These are phyloP conservation scores for Setaria viridis DNA, from an alignment of 202 grass and related monocot species.

Conservation along the genomic window DNA sequence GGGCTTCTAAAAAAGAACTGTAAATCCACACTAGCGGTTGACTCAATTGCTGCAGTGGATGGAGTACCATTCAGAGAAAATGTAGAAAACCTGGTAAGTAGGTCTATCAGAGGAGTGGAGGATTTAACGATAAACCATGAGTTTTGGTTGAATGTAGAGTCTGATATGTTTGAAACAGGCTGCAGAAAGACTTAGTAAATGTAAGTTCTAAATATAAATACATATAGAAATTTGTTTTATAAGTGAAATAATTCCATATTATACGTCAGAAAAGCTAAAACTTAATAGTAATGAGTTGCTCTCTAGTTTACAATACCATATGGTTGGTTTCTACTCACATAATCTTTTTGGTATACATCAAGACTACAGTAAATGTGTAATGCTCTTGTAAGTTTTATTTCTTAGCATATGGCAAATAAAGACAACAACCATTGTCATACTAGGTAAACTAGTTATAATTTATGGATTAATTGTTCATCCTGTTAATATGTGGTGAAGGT, in stretches of 20 bases:
- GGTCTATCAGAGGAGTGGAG: conserved; percentile 24
- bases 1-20: conserved; percentile 96
- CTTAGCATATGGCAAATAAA: conserved; percentile 20
- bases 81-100: conserved; percentile 78
- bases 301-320: conserved; percentile 21
- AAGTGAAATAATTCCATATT: conserved; percentile 16
- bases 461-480: conserved; percentile 1
- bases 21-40: conserved; percentile 73
- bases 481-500: conserved; percentile 5
- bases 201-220: conserved; percentile 10
- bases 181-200: conserved; percentile 30
- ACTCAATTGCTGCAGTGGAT: conserved; percentile 72
- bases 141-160: conserved; percentile 1
- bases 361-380: not conserved
- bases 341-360: not conserved
- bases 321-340: not conserved
- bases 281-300: conserved; percentile 3
- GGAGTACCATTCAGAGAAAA: conserved; percentile 68
- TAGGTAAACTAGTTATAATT: conserved; percentile 31
- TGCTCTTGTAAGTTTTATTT: conserved; percentile 34
- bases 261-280: conserved; percentile 5
- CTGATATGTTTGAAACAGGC: conserved; percentile 17
- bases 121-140: conserved; percentile 33
- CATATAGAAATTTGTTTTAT: conserved; percentile 4
- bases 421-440: not conserved